A percentile compares a stretch with the other conserved stretches of the same genome.
Conservation (phyloP, 805 yeast genomes). For the Starmerella floris region DNA sequence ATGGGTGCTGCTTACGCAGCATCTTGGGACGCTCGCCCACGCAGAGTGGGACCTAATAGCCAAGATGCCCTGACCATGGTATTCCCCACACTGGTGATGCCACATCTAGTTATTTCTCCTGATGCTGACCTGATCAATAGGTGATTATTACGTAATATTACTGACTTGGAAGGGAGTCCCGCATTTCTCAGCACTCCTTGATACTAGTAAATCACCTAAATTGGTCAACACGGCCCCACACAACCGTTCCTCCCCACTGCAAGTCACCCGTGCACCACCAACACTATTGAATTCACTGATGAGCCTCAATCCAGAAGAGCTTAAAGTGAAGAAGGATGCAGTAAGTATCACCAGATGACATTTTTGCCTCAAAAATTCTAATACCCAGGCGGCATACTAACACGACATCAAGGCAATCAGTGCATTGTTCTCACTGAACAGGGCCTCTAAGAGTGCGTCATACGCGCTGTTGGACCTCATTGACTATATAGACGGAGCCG, state of each 20-base stretch:
- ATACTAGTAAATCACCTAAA: slow-evolving; percentile 2
- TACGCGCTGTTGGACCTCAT: slow-evolving; percentile 65
- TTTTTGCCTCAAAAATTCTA: neutral
- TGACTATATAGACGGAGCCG: slow-evolving; percentile 38
- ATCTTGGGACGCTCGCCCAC: too few species aligned
- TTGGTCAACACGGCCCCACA: too few species aligned
- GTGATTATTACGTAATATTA: neutral
- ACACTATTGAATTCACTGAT: too few species aligned
- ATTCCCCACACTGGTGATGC: too few species aligned
- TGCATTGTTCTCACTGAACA: slow-evolving; percentile 66
- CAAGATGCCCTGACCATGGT: too few species aligned
- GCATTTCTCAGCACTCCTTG: neutral
- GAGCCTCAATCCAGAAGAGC: slow-evolving; percentile 7
- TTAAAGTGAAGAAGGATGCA: slow-evolving; percentile 27
- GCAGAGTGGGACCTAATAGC: too few species aligned
- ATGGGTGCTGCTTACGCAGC: too few species aligned
- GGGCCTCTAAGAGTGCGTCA: slow-evolving; percentile 78
- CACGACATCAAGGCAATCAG: slow-evolving; percentile 44
- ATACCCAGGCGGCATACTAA: slow-evolving; percentile 6
- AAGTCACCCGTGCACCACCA: too few species aligned
- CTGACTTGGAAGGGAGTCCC: neutral
- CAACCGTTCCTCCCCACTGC: too few species aligned
- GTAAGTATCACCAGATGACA: slow-evolving; percentile 21
- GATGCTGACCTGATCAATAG: neutral
- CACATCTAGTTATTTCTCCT: too few species aligned